phyloP scores from a whole-genome alignment of 2,329 filamentous ascomycete genomes.

The Fusarium citri region DNA sequence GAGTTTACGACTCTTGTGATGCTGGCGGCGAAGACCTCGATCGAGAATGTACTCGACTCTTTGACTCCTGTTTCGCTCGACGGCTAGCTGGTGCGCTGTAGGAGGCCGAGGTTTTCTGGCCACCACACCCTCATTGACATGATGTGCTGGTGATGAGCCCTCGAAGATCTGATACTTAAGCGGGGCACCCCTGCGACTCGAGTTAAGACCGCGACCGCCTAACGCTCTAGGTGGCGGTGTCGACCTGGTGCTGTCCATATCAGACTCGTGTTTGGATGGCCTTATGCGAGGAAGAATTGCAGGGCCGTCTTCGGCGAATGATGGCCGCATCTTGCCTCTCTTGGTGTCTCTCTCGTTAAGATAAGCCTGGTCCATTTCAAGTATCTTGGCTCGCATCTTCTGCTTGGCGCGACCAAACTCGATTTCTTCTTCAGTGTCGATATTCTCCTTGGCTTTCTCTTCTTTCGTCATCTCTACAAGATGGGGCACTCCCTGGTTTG shows the following conservation, averaged over 20 bases:
- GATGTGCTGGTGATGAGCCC: conserved; percentile 68
- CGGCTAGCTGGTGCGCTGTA: conserved; percentile 84
- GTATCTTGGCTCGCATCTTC: conserved; percentile 78
- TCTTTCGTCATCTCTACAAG: conserved; percentile 74
- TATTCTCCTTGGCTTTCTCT: conserved; percentile 76
- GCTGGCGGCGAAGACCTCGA: conserved; percentile 74
- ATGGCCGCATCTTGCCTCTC: conserved; percentile 58
- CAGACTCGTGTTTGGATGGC: conserved; percentile 69
- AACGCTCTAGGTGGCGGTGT: conserved; percentile 55
- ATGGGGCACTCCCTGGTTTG: conserved; percentile 76
- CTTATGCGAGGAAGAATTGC: conserved; percentile 72
- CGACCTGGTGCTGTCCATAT: conserved; percentile 59
- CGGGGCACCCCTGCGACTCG: conserved; percentile 57
- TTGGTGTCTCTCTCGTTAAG: conserved; percentile 71
- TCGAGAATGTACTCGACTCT: conserved; percentile 86
- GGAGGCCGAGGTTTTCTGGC: conserved; percentile 76
- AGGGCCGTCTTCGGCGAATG: conserved; percentile 64
- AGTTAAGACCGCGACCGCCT: conserved; percentile 44
- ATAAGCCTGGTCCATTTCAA: conserved; percentile 79
- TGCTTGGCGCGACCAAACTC: conserved; percentile 79
- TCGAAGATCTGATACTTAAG: conserved; percentile 72
- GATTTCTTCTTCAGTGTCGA: conserved; percentile 76
- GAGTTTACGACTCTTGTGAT: conserved; percentile 71
- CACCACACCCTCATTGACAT: conserved; percentile 66
- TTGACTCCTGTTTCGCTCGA: conserved; percentile 81